Percentiles rank a stretch among this genome's conserved stretches.
These are phyloP conservation scores for Trichoderma gamsii DNA, from an alignment of 495 filamentous ascomycete genomes.

Conservation along the genomic window DNA sequence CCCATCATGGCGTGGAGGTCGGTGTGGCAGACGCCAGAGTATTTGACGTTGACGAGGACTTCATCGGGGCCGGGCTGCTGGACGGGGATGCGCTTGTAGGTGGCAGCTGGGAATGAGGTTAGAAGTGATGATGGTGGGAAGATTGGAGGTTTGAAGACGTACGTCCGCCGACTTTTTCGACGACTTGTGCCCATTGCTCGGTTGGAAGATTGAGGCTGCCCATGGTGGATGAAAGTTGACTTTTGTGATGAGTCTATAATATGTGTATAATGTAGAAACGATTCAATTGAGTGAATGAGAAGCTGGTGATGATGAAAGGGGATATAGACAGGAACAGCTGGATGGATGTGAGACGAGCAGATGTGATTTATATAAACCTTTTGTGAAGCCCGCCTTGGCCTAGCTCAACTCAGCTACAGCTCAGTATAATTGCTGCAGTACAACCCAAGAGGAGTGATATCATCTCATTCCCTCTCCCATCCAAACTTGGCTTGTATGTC, in stretches of 20 bases:
- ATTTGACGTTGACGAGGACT: slow-evolving; percentile 86
- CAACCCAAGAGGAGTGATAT: too few relatives aligned
- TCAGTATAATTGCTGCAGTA: too few relatives aligned
- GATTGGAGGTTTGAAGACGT: slow-evolving; percentile 21
- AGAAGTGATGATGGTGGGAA: too few relatives aligned
- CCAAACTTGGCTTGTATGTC: too few relatives aligned
- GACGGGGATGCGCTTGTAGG: slow-evolving; percentile 80
- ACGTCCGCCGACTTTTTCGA: slow-evolving; percentile 69
- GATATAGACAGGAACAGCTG: too few relatives aligned
- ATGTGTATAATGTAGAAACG: neutral
- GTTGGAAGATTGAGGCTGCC: slow-evolving; percentile 49
- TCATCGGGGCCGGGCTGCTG: slow-evolving; percentile 75
- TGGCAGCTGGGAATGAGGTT: slow-evolving; percentile 37
- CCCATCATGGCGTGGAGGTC: slow-evolving; percentile 80
- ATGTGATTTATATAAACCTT: too few relatives aligned
- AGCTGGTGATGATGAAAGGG: too few relatives aligned
- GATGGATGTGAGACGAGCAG: too few relatives aligned
- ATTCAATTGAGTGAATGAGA: neutral
- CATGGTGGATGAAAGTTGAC: slow-evolving; percentile 21
- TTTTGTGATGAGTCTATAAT: neutral
- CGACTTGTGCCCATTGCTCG: slow-evolving; percentile 82
- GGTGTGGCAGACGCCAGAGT: slow-evolving; percentile 90
- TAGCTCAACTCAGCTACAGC: too few relatives aligned
- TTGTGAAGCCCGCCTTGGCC: too few relatives aligned
- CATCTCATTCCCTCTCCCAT: too few relatives aligned